Evolutionary conservation across 2,329 filamentous ascomycete species (phyloP).

Genomic region (Curvularia verruculosa): DNA sequence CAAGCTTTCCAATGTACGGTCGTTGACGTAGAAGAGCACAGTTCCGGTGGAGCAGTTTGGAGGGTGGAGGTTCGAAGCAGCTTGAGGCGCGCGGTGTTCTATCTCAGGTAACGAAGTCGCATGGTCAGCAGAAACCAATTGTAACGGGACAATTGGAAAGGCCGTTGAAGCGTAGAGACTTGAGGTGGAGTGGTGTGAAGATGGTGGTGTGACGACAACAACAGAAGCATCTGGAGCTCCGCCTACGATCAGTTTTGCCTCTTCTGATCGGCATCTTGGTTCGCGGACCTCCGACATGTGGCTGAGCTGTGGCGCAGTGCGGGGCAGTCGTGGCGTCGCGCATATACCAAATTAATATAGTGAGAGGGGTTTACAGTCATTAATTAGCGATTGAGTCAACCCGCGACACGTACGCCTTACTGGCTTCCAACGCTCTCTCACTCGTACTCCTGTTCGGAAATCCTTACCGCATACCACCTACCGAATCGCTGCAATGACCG

Average conservation of each 20-base stretch:
- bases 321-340: conserved; percentile 17
- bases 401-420: not conserved
- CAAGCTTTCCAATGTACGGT: not conserved
- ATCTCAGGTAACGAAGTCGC: conserved; percentile 29
- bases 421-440: not conserved
- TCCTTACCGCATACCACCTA: not conserved
- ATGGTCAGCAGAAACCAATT: conserved; percentile 40
- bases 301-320: conserved; percentile 20
- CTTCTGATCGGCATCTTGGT: conserved; percentile 7
- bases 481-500: conserved; percentile 39
- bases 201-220: conserved; percentile 27
- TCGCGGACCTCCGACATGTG: conserved; percentile 19
- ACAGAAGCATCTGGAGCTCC: conserved; percentile 25
- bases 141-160: conserved; percentile 18
- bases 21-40: not conserved
- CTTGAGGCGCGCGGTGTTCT: conserved; percentile 32
- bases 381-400: conserved; percentile 9
- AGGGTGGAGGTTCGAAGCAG: conserved; percentile 23
- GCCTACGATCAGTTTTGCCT: conserved; percentile 40
- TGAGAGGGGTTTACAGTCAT: not conserved
- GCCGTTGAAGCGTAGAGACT: conserved; percentile 5
- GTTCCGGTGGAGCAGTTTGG: not conserved
- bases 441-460: too few relatives aligned
- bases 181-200: conserved; percentile 13
- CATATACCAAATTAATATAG: conserved; percentile 5